phyloP scores from a whole-genome alignment of 2,329 filamentous ascomycete species.

The Calonectria honghensis region DNA sequence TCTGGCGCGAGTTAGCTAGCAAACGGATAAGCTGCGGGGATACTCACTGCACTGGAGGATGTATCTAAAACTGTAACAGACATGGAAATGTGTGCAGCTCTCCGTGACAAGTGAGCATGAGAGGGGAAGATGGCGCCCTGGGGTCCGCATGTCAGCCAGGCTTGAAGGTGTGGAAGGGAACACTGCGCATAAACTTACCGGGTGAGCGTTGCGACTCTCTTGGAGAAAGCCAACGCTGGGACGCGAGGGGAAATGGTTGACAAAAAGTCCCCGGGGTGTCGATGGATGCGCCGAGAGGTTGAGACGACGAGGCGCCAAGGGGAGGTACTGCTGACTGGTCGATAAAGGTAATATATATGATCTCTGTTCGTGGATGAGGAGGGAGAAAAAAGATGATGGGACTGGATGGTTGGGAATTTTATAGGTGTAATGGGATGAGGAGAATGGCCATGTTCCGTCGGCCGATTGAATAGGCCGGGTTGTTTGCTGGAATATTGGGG shows the following conservation, averaged over 20 bases:
- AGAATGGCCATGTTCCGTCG: not conserved
- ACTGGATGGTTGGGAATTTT: not conserved
- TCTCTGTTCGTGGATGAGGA: not conserved
- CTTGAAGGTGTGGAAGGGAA: not conserved
- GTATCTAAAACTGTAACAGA: no score
- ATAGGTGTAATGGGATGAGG: not conserved
- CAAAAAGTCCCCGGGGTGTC: not conserved
- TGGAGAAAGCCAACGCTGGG: not conserved
- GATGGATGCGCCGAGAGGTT: not conserved
- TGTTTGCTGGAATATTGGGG: no score
- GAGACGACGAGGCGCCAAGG: not conserved
- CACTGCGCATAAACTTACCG: not conserved
- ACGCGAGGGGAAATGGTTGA: not conserved
- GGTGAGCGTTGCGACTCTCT: not conserved
- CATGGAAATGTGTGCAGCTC: no score
- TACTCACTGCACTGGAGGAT: no score
- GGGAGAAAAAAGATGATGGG: not conserved
- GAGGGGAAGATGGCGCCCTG: not conserved
- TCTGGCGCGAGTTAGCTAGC: not conserved
- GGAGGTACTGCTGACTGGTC: not conserved
- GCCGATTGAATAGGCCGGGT: not conserved
- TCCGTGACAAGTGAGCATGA: not conserved
- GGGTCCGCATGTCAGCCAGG: not conserved
- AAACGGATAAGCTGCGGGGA: not conserved
- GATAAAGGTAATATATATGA: not conserved